Conservation (phyloP, 495 filamentous ascomycete genomes). For the Aspergillus wentii region DNA sequence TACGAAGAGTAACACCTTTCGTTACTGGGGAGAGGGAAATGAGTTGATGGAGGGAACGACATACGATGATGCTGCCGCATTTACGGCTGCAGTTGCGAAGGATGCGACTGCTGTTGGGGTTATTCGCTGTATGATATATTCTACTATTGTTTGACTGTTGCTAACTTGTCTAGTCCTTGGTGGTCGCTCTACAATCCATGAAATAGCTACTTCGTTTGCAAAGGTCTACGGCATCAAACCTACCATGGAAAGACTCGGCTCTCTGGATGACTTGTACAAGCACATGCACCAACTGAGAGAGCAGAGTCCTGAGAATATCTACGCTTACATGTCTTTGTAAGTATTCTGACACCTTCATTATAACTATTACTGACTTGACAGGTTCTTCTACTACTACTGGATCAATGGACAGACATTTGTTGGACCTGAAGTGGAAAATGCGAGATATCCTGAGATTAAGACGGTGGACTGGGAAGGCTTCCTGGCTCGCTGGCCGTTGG, state of each 20-base stretch:
- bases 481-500: background rate
- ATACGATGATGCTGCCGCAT: constrained; percentile 7
- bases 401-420: constrained; percentile 2
- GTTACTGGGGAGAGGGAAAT: constrained; percentile 7
- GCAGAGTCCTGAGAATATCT: constrained; percentile 1
- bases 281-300: background rate
- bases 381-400: constrained; percentile 11
- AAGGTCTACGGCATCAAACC: constrained; percentile 1
- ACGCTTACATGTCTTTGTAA: constrained; percentile 6
- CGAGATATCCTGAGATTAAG: constrained; percentile 1
- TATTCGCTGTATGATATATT: constrained; percentile 1
- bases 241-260: background rate
- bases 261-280: constrained; percentile 5
- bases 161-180: constrained; percentile 1
- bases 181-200: background rate
- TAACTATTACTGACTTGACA: too few relatives aligned
- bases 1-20: background rate
- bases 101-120: background rate
- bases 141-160: background rate
- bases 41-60: constrained; percentile 8
- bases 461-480: constrained; percentile 1
- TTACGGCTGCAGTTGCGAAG: background rate
- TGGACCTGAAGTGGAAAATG: constrained; percentile 1
- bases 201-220: constrained; percentile 1
- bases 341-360: too few relatives aligned